These are phyloP conservation scores for Spiraea crenata DNA, from an alignment of 331 rosid genomes.

Conservation along the genomic window DNA sequence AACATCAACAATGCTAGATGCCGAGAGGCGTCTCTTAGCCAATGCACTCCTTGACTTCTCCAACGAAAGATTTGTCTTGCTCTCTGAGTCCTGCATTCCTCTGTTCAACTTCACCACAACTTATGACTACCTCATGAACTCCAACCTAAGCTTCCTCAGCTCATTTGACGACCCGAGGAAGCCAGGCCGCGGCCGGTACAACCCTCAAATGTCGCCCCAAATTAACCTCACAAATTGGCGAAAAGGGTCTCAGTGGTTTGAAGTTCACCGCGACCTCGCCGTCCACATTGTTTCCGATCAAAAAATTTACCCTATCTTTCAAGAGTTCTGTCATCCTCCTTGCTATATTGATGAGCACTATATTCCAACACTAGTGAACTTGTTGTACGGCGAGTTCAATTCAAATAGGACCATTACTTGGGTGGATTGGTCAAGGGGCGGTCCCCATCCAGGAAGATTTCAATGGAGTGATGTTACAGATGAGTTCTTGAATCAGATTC, in stretches of 20 bases:
- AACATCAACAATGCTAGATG: slow-evolving; percentile 51
- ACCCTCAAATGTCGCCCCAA: slow-evolving; percentile 39
- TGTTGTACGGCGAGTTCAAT: slow-evolving; percentile 24
- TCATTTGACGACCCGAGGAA: slow-evolving; percentile 42
- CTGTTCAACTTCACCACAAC: slow-evolving; percentile 52
- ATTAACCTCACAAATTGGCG: slow-evolving; percentile 56
- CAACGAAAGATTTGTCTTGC: slow-evolving; percentile 52
- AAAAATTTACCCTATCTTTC: slow-evolving; percentile 39
- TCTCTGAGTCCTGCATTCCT: slow-evolving; percentile 69
- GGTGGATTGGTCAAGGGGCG: slow-evolving; percentile 66
- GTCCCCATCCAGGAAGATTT: slow-evolving; percentile 49
- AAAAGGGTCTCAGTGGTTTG: slow-evolving; percentile 72
- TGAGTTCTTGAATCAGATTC: slow-evolving; percentile 43
- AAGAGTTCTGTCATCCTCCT: slow-evolving; percentile 27
- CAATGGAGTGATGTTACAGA: slow-evolving; percentile 29
- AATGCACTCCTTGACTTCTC: slow-evolving; percentile 52
- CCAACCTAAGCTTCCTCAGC: slow-evolving; percentile 37
- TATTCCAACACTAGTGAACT: slow-evolving; percentile 44
- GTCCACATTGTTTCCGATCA: slow-evolving; percentile 39
- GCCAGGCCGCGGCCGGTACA: slow-evolving; percentile 56
- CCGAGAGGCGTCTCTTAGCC: slow-evolving; percentile 63
- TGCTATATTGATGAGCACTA: slow-evolving; percentile 66
- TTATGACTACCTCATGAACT: slow-evolving; percentile 39
- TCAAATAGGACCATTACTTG: slow-evolving; percentile 43
- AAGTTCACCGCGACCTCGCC: slow-evolving; percentile 50